phyloP scores from a whole-genome alignment of 2,329 filamentous ascomycete genomes.

The Colletotrichum horii region DNA sequence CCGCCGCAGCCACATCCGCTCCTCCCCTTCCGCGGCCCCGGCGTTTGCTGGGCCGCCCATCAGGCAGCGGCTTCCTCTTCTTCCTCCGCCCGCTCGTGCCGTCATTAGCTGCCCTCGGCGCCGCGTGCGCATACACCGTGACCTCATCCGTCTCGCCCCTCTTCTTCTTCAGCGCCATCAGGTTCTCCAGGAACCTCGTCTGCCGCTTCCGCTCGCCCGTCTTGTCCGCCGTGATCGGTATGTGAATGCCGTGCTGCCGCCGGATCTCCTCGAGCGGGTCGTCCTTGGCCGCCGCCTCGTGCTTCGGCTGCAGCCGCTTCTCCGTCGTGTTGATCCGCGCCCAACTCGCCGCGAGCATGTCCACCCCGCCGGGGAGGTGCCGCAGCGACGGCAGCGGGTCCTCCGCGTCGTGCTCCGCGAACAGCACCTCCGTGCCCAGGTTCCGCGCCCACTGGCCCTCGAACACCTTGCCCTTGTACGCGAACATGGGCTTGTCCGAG shows the following conservation, averaged over 20 bases:
- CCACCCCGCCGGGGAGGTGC: conserved; percentile 63
- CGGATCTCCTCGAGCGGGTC: conserved; percentile 44
- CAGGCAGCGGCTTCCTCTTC: conserved; percentile 15
- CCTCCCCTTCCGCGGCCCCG: conserved; percentile 13
- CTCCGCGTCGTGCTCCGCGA: conserved; percentile 56
- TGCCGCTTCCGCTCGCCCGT: conserved; percentile 53
- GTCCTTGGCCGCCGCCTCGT: conserved; percentile 32
- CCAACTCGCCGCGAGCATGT: conserved; percentile 74
- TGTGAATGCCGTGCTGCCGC: conserved; percentile 45
- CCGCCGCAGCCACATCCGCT: not conserved
- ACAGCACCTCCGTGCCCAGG: conserved; percentile 83
- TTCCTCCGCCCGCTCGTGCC: conserved; percentile 25
- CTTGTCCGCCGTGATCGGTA: conserved; percentile 51
- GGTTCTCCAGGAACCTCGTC: conserved; percentile 66
- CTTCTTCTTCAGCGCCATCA: conserved; percentile 68
- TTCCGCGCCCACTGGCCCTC: conserved; percentile 82
- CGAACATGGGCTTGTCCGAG: conserved; percentile 75
- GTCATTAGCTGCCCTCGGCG: conserved; percentile 31
- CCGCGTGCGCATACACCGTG: conserved; percentile 60
- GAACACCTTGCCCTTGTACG: conserved; percentile 80
- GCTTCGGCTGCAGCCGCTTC: conserved; percentile 59
- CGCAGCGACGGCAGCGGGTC: conserved; percentile 50
- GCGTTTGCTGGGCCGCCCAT: conserved; percentile 3
- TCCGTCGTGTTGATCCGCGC: conserved; percentile 73
- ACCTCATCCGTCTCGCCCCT: conserved; percentile 71